These are phyloP conservation scores for Globisporangium irregulare DNA, from an alignment of 352 stramenopile genomes.

Conservation along the genomic window DNA sequence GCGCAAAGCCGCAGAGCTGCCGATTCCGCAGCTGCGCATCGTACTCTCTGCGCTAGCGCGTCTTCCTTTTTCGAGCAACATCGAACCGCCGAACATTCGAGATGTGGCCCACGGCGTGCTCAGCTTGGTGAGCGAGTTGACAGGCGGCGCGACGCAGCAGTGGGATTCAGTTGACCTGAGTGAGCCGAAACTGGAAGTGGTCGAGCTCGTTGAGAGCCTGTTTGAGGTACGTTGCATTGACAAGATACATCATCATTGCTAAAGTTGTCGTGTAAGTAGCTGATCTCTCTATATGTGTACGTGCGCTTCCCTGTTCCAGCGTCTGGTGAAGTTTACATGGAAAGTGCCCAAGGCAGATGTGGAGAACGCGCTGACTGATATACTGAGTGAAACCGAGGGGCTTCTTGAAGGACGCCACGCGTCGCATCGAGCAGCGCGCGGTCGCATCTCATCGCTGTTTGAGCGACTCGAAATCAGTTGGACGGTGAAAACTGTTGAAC, in stretches of 20 bases:
- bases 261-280: background rate
- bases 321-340: slow-evolving; percentile 78
- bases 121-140: slow-evolving; percentile 43
- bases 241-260: background rate
- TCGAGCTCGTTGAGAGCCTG: slow-evolving; percentile 17
- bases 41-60: slow-evolving; percentile 47
- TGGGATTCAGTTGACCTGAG: background rate
- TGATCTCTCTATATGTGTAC: background rate
- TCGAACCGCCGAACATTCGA: slow-evolving; percentile 30
- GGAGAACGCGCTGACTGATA: slow-evolving; percentile 43
- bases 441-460: slow-evolving; percentile 43
- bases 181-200: slow-evolving; percentile 11
- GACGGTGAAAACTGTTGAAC: slow-evolving; percentile 40
- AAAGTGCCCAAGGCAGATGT: slow-evolving; percentile 51
- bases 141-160: slow-evolving; percentile 2
- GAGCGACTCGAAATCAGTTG: slow-evolving; percentile 72
- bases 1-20: slow-evolving; percentile 32
- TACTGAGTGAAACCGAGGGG: slow-evolving; percentile 51
- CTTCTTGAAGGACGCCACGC: slow-evolving; percentile 38
- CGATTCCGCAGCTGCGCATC: slow-evolving; percentile 31
- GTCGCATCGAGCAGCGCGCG: slow-evolving; percentile 48
- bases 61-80: slow-evolving; percentile 38
- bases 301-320: slow-evolving; percentile 7
- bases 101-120: slow-evolving; percentile 34
- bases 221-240: slow-evolving; percentile 11